Percentiles rank a stretch among this genome's conserved stretches.
Evolutionary conservation across 345 rosid species (phyloP).

Genomic region (Excoecaria cochinchinensis): DNA sequence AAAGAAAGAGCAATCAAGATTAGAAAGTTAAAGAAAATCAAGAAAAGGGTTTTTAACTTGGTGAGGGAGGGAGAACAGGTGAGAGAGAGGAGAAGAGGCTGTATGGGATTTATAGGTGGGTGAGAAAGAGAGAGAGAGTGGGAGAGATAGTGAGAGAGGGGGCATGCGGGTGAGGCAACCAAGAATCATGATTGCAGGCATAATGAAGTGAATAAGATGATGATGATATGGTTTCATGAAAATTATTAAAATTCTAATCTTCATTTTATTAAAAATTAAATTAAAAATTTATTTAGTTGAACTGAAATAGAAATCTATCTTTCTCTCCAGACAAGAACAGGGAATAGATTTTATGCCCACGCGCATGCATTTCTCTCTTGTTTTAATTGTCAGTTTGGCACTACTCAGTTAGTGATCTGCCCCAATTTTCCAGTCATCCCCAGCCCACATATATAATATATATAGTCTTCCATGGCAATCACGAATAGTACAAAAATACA

Average conservation of each 20-base stretch:
- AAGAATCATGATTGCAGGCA: slow-evolving; percentile 92
- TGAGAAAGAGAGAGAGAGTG: slow-evolving; percentile 16
- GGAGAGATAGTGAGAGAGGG: slow-evolving; percentile 38
- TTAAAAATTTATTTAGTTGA: too few species aligned
- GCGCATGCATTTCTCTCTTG: slow-evolving; percentile 44
- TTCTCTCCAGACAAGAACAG: slow-evolving; percentile 36
- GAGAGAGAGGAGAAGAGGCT: slow-evolving; percentile 38
- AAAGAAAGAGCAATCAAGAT: neutral
- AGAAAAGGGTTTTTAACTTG: neutral
- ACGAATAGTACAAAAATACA: too few species aligned
- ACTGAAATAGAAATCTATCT: slow-evolving; percentile 1
- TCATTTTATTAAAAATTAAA: too few species aligned
- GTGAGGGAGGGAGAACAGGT: slow-evolving; percentile 26
- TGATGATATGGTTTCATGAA: slow-evolving; percentile 20
- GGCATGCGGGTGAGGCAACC: slow-evolving; percentile 99
- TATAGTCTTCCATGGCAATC: too few species aligned
- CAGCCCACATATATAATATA: neutral
- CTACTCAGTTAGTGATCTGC: neutral
- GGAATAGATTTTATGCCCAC: slow-evolving; percentile 45
- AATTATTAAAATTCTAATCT: too few species aligned
- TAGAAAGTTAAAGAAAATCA: neutral
- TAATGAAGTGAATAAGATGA: slow-evolving; percentile 56
- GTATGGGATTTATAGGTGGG: slow-evolving; percentile 31
- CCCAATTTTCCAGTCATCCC: neutral
- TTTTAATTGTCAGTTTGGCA: too few species aligned